Evolutionary conservation across 1,284 basidiomycete species (phyloP), one percentile per base, ranked within the genome.

Genomic region (Exobasidium cylindrosporum): DNA sequence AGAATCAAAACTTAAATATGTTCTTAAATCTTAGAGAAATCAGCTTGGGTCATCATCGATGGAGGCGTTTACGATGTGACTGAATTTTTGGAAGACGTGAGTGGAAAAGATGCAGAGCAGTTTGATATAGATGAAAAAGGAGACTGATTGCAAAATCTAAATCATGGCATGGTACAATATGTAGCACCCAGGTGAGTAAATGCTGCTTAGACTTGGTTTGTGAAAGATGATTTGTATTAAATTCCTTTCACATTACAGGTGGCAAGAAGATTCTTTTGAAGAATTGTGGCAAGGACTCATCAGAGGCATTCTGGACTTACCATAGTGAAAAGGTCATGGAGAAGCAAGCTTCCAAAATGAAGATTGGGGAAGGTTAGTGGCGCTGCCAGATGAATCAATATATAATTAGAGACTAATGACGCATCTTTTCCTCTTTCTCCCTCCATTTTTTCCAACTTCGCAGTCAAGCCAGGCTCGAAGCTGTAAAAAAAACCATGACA

Each of bases 61-160:
- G 73, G 73, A 64, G 69, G 69, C 60, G 76, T 79, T 28, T 79
- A 78, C 64, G 76, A 79, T 57, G 75, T 79, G 28, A 79, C 77
- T n/a, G 58, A 63, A 44, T 79, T 76, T 61, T 70, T 79, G 28
- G 76, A 79, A 57, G 75, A 79, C 60, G 73, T 75, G 62, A 72
- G 72, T 69, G 13, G 13, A 28, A 3, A 11, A 10, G 32, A 10
- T 10, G 10, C 35, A 40, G 35, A 40, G 35, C n/a, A n/a, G n/a
- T n/a, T n/a, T n/a, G 10, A 7, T 17, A 6, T n/a, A 17, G 57
- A 17, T 55, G 13, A 57, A 6, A 7, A 40, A 10, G 35, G 17
- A 40, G 7, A 7, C 35, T 40, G 35, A 17, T 17, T 40, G 35
- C 17, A 10, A n/a, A n/a, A n/a, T n/a, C n/a, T 43, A 10, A 43